Evolutionary conservation across 768 basidiomycete species (phyloP), one percentile per base, ranked within the genome.

Genomic region (Termitomyces bulborhizus): DNA sequence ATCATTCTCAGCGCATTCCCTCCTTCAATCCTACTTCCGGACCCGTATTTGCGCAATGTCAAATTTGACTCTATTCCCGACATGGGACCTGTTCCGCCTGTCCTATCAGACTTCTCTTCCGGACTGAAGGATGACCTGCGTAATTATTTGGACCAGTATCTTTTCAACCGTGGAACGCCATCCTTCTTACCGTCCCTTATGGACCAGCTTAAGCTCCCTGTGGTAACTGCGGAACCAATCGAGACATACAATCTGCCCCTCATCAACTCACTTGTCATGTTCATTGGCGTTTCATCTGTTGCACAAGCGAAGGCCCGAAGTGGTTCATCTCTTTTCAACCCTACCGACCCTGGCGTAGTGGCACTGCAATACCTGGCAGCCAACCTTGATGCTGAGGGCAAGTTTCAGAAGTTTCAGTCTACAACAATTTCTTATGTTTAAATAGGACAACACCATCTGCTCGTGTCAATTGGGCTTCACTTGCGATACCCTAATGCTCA

Each of bases 401-500:
- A 68, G 83, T 21, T 27, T 15, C 21, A 12, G 8, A 6, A 4
- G 37, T 21, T 46, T 6, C 47, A 6, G 6, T 49, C 8, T 3
- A 2, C 41, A 21, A 32, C 5, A 48, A 53, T 26, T 13, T 36
- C 15, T 59, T 16, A 29, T 24, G 42, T 36, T 41, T 49, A 37
- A 3, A 1, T 62, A 98, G 96, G 94, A 60, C 94, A 97, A 84
- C 93, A 98, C 73, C 89, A 93, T 70, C 78, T 98, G 60, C 74
- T 98, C 62, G 92, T 86, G 62, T 85, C 95, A n/a, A 86, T 96
- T 69, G 89, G 93, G 43, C 82, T 94, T 63, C 96, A 98, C 68
- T 76, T 99, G 60, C 91, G 97, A 64, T 98, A 96, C 78, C 96
- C 97, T 32, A 97, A 95, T 65, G 91, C 95, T 9, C 97, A 99